phyloP scores from a whole-genome alignment of 164 flowering plant species.

The Euptelea pleiosperma region DNA sequence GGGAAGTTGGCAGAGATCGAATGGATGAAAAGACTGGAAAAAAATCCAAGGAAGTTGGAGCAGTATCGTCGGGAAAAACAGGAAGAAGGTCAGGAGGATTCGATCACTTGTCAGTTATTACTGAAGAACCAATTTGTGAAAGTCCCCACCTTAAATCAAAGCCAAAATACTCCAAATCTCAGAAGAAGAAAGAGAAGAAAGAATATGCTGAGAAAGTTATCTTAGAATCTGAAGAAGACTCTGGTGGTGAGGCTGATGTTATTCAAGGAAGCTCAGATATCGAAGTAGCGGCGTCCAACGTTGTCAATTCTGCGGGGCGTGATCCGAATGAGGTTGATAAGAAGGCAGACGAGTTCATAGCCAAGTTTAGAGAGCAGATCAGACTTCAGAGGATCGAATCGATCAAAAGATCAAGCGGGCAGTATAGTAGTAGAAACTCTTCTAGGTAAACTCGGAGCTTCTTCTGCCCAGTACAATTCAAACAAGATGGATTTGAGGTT shows the following conservation, averaged over 20 bases:
- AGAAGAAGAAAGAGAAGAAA: conserved; percentile 21
- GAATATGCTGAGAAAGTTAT: conserved; percentile 24
- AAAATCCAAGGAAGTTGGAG: conserved; percentile 20
- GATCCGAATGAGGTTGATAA: conserved; percentile 59
- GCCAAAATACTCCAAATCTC: conserved; percentile 4
- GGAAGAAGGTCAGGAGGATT: conserved; percentile 8
- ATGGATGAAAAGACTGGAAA: conserved; percentile 12
- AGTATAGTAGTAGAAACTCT: conserved; percentile 25
- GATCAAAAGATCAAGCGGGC: conserved; percentile 44
- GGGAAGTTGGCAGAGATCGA: conserved; percentile 18
- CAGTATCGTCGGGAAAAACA: neutral
- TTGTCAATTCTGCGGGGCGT: conserved; percentile 27
- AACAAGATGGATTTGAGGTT: conserved; percentile 1
- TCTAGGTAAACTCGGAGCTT: conserved; percentile 20
- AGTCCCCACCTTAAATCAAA: conserved; percentile 1
- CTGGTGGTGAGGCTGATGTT: conserved; percentile 31
- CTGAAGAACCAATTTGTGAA: conserved; percentile 15
- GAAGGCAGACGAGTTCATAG: conserved; percentile 94
- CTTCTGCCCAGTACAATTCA: neutral
- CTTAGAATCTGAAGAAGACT: conserved; percentile 38
- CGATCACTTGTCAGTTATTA: neutral
- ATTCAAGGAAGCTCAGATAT: conserved; percentile 12
- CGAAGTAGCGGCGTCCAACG: conserved; percentile 18
- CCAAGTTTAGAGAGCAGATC: conserved; percentile 92
- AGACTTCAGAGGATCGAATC: conserved; percentile 83